These are phyloP conservation scores for Malus sylvestris DNA, from an alignment of 306 rosid species.

Conservation along the genomic window DNA sequence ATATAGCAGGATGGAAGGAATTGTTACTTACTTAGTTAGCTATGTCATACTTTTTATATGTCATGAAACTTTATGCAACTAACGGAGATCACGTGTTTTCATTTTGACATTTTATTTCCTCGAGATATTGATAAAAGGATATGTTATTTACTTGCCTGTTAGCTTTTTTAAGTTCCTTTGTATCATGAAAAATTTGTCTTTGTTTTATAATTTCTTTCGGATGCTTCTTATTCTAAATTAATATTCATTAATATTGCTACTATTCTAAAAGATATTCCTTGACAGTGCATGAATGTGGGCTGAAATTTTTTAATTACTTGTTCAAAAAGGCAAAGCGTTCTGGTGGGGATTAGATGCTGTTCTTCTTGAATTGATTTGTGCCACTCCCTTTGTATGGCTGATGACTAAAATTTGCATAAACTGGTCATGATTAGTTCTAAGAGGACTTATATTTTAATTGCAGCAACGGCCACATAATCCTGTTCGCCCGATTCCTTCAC, in stretches of 20 bases:
- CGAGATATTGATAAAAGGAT: not conserved
- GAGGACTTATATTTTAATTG: slow-evolving; percentile 15
- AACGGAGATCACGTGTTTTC: not conserved
- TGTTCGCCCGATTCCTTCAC: slow-evolving; percentile 97
- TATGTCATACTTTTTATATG: not conserved
- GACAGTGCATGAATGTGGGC: not conserved
- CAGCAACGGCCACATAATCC: slow-evolving; percentile 99
- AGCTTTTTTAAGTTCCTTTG: not conserved
- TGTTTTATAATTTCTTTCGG: not conserved
- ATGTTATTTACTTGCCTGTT: slow-evolving; percentile 4
- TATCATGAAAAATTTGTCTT: not conserved
- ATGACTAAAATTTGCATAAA: slow-evolving; percentile 5
- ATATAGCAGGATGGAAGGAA: not conserved
- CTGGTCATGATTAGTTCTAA: slow-evolving; percentile 19
- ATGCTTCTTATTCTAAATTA: not conserved
- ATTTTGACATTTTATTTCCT: not conserved
- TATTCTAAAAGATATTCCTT: not conserved
- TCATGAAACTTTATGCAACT: not conserved
- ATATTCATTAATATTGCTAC: not conserved
- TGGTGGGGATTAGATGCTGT: slow-evolving; percentile 14
- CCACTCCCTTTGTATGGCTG: slow-evolving; percentile 7
- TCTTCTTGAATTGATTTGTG: slow-evolving; percentile 10
- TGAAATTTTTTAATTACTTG: not conserved
- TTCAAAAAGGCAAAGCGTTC: not conserved
- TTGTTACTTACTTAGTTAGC: not conserved